These are phyloP conservation scores for Fomitopsis pinicola DNA, from an alignment of 1,284 basidiomycete genomes.

Conservation along the genomic window DNA sequence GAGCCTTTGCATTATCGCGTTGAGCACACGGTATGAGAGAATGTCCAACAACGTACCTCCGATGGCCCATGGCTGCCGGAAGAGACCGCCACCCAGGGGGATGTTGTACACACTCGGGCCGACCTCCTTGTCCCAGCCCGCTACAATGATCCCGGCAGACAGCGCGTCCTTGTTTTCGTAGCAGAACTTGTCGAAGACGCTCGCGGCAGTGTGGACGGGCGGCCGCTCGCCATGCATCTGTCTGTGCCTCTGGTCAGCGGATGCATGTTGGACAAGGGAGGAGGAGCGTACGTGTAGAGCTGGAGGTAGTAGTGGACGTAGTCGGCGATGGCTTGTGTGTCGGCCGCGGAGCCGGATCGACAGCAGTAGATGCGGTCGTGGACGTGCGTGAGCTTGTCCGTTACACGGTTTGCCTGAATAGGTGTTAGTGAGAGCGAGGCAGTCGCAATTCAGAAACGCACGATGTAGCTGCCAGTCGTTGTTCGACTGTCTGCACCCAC, in stretches of 20 bases:
- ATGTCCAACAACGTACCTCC: conserved; percentile 58
- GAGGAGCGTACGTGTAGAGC: conserved; percentile 51
- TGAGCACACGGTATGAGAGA: conserved; percentile 3
- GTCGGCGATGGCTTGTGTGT: conserved; percentile 97
- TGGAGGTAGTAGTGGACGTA: conserved; percentile 87
- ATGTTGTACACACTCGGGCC: conserved; percentile 98
- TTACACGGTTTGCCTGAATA: conserved; percentile 90
- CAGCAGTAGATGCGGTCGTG: conserved; percentile 99
- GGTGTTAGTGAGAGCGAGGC: background rate
- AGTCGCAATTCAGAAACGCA: conserved; percentile 32
- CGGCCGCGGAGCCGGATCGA: conserved; percentile 96
- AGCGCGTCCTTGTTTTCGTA: conserved; percentile 93
- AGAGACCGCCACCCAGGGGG: conserved; percentile 89
- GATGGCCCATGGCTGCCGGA: conserved; percentile 96
- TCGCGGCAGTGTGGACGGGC: conserved; percentile 79
- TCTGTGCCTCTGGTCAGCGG: conserved; percentile 33
- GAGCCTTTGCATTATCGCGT: conserved; percentile 56
- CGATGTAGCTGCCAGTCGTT: conserved; percentile 96
- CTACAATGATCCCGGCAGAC: conserved; percentile 95
- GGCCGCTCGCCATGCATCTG: conserved; percentile 69
- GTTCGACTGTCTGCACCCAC: conserved; percentile 97
- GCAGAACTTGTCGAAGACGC: conserved; percentile 85
- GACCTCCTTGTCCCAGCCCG: conserved; percentile 91
- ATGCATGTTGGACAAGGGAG: background rate
- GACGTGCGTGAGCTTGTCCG: conserved; percentile 96